phyloP scores from a whole-genome alignment of 1,284 basidiomycete genomes.

The Ustilago nuda region DNA sequence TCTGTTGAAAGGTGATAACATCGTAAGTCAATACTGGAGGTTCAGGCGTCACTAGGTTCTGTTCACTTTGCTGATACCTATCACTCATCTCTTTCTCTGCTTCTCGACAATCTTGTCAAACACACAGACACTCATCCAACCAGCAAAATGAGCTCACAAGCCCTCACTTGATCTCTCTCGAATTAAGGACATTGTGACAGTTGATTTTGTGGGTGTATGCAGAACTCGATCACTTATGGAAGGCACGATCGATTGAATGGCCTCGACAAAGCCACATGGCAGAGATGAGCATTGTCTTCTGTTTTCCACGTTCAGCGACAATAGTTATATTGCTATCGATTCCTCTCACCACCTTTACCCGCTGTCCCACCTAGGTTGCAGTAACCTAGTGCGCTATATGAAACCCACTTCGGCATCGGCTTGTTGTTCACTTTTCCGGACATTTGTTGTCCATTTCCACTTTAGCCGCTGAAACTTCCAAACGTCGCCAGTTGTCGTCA shows the following conservation, averaged over 20 bases:
- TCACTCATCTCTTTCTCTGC: background rate
- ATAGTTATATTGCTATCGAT: background rate
- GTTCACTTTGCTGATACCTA: background rate
- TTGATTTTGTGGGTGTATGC: too few species aligned
- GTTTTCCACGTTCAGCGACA: background rate
- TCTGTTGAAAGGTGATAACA: slow-evolving; percentile 65
- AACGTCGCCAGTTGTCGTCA: background rate
- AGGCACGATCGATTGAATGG: too few species aligned
- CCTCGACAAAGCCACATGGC: background rate
- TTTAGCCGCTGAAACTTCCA: background rate
- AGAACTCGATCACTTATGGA: too few species aligned
- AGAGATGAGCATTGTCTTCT: background rate
- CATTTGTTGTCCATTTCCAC: background rate
- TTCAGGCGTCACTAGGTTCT: background rate
- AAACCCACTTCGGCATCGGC: background rate
- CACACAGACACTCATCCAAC: slow-evolving; percentile 62
- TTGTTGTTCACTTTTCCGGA: background rate
- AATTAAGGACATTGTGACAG: background rate
- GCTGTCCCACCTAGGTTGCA: background rate
- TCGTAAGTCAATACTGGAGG: slow-evolving; percentile 41
- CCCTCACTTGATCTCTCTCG: background rate
- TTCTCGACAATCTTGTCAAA: background rate
- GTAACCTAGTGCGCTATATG: background rate
- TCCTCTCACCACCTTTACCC: background rate
- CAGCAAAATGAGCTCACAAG: slow-evolving; percentile 40